A percentile compares a stretch with the other conserved stretches of the same genome.
Conservation (phyloP, 2,329 filamentous ascomycete genomes). For the Xylariaceae sp. region DNA sequence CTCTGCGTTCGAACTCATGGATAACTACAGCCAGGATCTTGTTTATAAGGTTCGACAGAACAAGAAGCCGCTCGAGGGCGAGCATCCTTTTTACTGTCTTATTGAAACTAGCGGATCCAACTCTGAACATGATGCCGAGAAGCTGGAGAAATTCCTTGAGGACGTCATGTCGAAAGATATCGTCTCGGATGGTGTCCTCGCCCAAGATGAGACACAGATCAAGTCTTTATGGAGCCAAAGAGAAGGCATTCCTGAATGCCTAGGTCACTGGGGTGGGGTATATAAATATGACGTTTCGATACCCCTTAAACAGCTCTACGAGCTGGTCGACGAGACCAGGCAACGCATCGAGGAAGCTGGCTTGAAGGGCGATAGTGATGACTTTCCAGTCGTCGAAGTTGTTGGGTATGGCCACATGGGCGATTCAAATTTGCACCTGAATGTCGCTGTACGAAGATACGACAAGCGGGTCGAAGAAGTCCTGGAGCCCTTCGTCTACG, state of each 20-base stretch:
- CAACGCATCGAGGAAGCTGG: conserved; percentile 68
- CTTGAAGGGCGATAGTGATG: conserved; percentile 70
- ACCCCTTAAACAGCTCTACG: conserved; percentile 80
- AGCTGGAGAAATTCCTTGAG: conserved; percentile 86
- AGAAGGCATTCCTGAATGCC: conserved; percentile 85
- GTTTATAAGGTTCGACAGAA: conserved; percentile 71
- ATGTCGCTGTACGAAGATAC: conserved; percentile 77
- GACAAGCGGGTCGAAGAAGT: conserved; percentile 81
- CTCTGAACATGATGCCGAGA: conserved; percentile 86
- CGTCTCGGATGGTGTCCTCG: conserved; percentile 83
- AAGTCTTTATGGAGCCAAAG: conserved; percentile 85
- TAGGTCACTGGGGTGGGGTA: conserved; percentile 87
- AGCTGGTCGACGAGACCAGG: conserved; percentile 80
- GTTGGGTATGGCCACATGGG: conserved; percentile 98
- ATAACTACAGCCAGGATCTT: conserved; percentile 73
- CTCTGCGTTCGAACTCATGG: conserved; percentile 97
- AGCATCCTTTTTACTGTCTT: conserved; percentile 92
- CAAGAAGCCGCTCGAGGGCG: conserved; percentile 74
- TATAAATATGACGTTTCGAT: conserved; percentile 99
- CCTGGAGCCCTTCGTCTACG: conserved; percentile 93
- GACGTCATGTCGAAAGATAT: conserved; percentile 86
- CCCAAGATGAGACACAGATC: conserved; percentile 88
- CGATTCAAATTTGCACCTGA: conserved; percentile 91
- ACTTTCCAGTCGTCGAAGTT: conserved; percentile 79
- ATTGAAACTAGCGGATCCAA: conserved; percentile 96